phyloP scores from a whole-genome alignment of 176 grass and related monocot species.

The Tillandsia leiboldiana region DNA sequence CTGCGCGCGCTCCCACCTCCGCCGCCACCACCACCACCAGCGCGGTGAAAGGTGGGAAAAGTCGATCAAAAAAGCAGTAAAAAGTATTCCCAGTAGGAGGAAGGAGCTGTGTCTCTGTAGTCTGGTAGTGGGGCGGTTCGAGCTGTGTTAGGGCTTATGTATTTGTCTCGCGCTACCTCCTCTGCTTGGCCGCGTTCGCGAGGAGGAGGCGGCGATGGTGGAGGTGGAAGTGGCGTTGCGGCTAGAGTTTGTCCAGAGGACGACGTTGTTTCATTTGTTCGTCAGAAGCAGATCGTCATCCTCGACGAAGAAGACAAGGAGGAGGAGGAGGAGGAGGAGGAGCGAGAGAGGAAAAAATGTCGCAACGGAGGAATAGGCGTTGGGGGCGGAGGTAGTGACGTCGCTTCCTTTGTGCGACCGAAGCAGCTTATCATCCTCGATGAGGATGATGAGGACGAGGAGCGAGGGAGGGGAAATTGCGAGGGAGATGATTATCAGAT shows the following conservation, averaged over 20 bases:
- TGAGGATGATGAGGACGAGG: background rate
- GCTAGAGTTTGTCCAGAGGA: background rate
- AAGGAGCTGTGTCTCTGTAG: too few species aligned
- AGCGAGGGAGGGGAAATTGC: background rate
- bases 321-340: too few species aligned
- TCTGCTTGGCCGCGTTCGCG: too few species aligned
- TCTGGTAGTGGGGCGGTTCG: too few species aligned
- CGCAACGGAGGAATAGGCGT: background rate
- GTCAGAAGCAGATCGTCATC: background rate
- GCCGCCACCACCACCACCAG: background rate
- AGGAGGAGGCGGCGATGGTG: background rate
- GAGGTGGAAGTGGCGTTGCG: background rate
- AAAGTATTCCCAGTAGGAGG: too few species aligned
- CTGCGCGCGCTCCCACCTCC: background rate
- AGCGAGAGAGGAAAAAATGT: background rate
- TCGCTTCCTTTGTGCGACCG: background rate
- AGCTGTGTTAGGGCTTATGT: too few species aligned
- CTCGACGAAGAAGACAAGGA: background rate
- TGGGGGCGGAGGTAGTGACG: background rate
- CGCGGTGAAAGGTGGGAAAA: too few species aligned
- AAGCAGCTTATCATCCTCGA: background rate
- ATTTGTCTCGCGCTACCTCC: too few species aligned
- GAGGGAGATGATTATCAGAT: background rate
- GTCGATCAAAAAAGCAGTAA: too few species aligned
- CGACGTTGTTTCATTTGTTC: background rate